Conservation (phyloP, 140 eudicot genomes). For the Ambrosia hybrid region DNA sequence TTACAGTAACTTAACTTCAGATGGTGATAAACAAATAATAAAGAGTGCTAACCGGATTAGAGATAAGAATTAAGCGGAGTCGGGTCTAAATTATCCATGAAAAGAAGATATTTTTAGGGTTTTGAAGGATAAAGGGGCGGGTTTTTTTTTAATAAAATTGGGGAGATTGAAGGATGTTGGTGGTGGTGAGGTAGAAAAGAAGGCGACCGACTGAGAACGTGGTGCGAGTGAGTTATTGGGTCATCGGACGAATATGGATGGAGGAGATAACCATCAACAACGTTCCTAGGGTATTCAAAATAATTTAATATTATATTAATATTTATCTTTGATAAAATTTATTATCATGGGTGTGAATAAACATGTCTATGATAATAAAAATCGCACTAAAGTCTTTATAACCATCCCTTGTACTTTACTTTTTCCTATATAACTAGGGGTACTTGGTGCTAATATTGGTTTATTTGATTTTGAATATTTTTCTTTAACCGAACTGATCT, state of each 20-base stretch:
- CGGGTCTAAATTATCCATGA: slow-evolving; percentile 29
- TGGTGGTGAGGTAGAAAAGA: background rate
- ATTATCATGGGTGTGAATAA: too few species aligned
- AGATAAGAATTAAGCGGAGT: slow-evolving; percentile 13
- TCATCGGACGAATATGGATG: background rate
- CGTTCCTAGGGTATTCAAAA: slow-evolving; percentile 11
- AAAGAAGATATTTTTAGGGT: slow-evolving; percentile 26
- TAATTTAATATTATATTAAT: background rate
- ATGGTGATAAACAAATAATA: slow-evolving; percentile 1
- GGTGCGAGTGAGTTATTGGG: slow-evolving; percentile 4
- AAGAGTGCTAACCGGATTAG: slow-evolving; percentile 26
- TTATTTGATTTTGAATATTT: too few species aligned
- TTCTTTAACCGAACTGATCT: too few species aligned
- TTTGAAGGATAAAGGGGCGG: slow-evolving; percentile 8
- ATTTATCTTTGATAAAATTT: background rate
- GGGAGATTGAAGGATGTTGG: slow-evolving; percentile 4
- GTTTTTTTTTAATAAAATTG: background rate
- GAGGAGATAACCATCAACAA: slow-evolving; percentile 2
- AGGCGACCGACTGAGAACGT: slow-evolving; percentile 21
- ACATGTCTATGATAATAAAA: too few species aligned
- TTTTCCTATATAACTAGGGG: too few species aligned
- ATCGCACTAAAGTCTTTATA: too few species aligned
- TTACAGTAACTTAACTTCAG: background rate
- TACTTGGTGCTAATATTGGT: too few species aligned
- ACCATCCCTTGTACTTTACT: too few species aligned